Conservation (phyloP, 805 yeast genomes). For the Priceomyces medius region DNA sequence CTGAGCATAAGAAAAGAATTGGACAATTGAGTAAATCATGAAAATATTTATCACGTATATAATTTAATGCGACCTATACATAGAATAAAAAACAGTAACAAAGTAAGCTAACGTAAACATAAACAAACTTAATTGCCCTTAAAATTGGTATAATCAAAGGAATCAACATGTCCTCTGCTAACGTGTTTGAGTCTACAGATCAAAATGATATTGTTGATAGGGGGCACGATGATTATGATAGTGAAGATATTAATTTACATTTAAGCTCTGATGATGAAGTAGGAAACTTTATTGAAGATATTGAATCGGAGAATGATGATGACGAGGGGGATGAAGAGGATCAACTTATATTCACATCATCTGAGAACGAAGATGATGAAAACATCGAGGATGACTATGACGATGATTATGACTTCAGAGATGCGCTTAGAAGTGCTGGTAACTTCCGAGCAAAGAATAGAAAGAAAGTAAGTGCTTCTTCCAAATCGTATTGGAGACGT, state of each 20-base stretch:
- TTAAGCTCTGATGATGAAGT: conserved; percentile 12
- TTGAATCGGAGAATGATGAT: conserved; percentile 7
- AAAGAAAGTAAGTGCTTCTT: conserved; percentile 29
- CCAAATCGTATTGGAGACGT: conserved; percentile 38
- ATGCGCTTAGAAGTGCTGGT: conserved; percentile 66
- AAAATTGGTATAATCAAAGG: background rate
- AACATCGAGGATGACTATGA: conserved; percentile 38
- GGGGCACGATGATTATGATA: conserved; percentile 3
- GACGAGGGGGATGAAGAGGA: conserved; percentile 19
- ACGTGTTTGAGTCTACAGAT: conserved; percentile 20
- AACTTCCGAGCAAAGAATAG: conserved; percentile 53
- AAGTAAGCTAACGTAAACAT: background rate
- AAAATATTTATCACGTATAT: background rate
- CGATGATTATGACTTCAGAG: conserved; percentile 51
- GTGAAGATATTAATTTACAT: conserved; percentile 8
- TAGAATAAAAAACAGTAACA: background rate
- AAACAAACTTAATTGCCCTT: background rate
- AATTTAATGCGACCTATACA: background rate
- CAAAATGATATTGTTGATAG: conserved; percentile 1
- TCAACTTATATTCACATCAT: conserved; percentile 18
- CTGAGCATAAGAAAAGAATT: background rate
- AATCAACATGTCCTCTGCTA: conserved; percentile 16
- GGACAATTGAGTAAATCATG: background rate
- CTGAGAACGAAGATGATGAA: conserved; percentile 26
- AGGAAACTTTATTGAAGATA: conserved; percentile 9